phyloP scores from a whole-genome alignment of 2,329 filamentous ascomycete species.

The Chaetomium strumarium region DNA sequence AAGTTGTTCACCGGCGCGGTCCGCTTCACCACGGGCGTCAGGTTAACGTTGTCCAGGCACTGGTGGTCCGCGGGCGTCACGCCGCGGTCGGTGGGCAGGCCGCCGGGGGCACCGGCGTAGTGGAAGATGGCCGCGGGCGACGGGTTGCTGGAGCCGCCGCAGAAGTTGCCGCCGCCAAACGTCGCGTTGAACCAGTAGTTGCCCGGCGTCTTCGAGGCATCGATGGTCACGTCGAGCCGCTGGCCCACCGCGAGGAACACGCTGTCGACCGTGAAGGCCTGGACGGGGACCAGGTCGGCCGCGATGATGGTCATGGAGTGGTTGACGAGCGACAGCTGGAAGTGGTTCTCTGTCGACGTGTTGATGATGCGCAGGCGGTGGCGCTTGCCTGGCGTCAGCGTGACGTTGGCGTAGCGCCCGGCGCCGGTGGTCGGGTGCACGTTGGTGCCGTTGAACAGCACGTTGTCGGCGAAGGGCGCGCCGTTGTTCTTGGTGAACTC shows the following conservation, averaged over 20 bases:
- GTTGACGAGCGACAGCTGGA: constrained; percentile 44
- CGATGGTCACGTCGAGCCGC: constrained; percentile 41
- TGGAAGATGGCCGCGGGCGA: constrained; percentile 28
- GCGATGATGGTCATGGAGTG: constrained; percentile 47
- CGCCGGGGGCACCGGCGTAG: constrained; percentile 23
- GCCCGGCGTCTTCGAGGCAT: constrained; percentile 31
- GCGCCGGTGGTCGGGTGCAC: constrained; percentile 27
- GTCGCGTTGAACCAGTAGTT: constrained; percentile 41
- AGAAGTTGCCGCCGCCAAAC: constrained; percentile 24
- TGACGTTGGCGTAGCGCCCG: constrained; percentile 32
- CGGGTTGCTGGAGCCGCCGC: constrained; percentile 24
- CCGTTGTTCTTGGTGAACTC: constrained; percentile 22
- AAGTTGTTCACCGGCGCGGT: constrained; percentile 19
- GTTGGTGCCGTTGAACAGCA: constrained; percentile 42
- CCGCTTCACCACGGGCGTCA: constrained; percentile 26
- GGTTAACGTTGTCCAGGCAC: constrained; percentile 22
- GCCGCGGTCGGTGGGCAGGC: constrained; percentile 24
- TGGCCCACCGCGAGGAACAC: constrained; percentile 46
- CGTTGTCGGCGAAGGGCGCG: constrained; percentile 34
- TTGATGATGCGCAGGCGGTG: constrained; percentile 48
- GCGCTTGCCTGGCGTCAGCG: constrained; percentile 38
- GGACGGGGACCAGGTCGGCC: constrained; percentile 46
- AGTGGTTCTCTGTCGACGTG: constrained; percentile 43
- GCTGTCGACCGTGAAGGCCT: constrained; percentile 43
- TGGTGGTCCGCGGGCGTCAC: constrained; percentile 17